A percentile compares a stretch with the other conserved stretches of the same genome.
Conservation (phyloP, 2,329 filamentous ascomycete species). For the Periconia digitata region DNA sequence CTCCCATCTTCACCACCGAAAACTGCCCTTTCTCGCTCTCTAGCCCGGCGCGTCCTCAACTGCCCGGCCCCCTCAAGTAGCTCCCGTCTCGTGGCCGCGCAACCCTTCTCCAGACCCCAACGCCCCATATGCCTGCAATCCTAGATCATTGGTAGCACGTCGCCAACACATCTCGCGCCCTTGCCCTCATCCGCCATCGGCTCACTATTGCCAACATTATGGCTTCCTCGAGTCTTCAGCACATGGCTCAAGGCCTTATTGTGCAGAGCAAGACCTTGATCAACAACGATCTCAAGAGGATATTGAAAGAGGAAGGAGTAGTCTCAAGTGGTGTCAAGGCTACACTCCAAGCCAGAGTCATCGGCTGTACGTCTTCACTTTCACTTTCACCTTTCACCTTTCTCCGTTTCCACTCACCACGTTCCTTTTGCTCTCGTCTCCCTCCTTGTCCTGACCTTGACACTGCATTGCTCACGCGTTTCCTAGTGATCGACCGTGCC, state of each 20-base stretch:
- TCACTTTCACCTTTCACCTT: neutral
- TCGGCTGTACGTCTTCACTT: constrained; percentile 62
- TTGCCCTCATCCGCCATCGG: constrained; percentile 3
- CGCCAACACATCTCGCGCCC: constrained; percentile 1
- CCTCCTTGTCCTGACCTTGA: neutral
- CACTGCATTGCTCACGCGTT: constrained; percentile 1
- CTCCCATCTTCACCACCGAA: neutral
- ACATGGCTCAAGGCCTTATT: constrained; percentile 41
- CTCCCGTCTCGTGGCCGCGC: too few species aligned
- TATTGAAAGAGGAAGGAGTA: constrained; percentile 70
- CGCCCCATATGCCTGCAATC: constrained; percentile 6
- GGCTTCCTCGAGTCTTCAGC: constrained; percentile 44
- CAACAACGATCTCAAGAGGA: constrained; percentile 70
- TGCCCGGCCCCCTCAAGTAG: neutral
- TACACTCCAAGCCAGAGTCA: constrained; percentile 76
- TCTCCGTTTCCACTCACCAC: constrained; percentile 4
- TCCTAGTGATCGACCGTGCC: constrained; percentile 43
- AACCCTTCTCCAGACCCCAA: constrained; percentile 8
- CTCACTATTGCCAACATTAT: constrained; percentile 11
- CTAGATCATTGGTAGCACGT: constrained; percentile 8
- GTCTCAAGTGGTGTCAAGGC: constrained; percentile 83
- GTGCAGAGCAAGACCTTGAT: constrained; percentile 57
- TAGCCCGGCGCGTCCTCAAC: too few species aligned
- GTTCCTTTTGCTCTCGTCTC: constrained; percentile 1
- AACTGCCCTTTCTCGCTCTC: too few species aligned